Conservation (phyloP, 2,329 filamentous ascomycete species). For the Hymenoscyphus fraxineus region DNA sequence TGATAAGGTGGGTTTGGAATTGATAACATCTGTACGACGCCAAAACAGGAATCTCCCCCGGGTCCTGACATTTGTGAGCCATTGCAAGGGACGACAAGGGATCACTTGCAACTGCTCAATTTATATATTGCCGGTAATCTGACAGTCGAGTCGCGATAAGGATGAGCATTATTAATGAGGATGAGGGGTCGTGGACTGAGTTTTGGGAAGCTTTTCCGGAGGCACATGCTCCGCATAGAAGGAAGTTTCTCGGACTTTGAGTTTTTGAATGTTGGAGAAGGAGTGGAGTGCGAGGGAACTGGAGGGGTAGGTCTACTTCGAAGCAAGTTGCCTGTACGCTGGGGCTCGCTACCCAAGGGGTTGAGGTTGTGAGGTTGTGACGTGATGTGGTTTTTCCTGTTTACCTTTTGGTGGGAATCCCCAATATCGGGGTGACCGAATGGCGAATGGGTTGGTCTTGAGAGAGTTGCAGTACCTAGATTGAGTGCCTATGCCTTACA, state of each 20-base stretch:
- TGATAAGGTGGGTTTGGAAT: not conserved
- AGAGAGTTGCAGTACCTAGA: not conserved
- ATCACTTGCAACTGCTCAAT: conserved; percentile 7
- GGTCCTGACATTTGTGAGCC: not conserved
- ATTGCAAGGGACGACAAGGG: not conserved
- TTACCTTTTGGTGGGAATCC: not conserved
- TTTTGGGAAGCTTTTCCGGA: not conserved
- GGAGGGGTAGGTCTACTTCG: no score
- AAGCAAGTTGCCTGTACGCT: not conserved
- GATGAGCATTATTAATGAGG: not conserved
- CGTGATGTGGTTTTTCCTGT: not conserved
- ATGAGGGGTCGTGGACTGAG: not conserved
- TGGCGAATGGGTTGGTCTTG: not conserved
- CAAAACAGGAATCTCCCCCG: conserved; percentile 3
- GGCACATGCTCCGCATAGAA: conserved; percentile 7
- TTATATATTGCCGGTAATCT: not conserved
- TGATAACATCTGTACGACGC: not conserved
- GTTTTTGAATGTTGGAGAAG: not conserved
- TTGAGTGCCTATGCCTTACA: no score
- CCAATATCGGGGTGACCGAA: not conserved
- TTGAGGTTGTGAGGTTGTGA: not conserved
- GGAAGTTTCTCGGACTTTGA: not conserved
- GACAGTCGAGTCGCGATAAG: not conserved
- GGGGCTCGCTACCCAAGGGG: not conserved
- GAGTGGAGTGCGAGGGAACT: not conserved